Conservation (phyloP, 257 asterid genomes). For the Capsicum chinense region DNA sequence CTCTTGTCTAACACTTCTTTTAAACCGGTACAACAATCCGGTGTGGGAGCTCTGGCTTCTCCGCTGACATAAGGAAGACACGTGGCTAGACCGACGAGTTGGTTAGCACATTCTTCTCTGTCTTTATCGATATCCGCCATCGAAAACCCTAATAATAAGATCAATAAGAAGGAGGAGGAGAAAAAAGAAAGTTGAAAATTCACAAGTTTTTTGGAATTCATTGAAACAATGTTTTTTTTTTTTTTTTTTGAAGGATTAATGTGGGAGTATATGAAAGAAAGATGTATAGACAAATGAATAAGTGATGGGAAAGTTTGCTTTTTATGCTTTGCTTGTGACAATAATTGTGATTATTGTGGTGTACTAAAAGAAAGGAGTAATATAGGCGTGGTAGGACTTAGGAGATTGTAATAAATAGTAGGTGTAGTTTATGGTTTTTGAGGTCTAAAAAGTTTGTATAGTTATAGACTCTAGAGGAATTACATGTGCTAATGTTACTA, state of each 20-base stretch:
- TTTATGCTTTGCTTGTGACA: conserved; percentile 22
- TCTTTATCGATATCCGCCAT: conserved; percentile 57
- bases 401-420: background rate
- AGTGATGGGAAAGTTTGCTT: conserved; percentile 11
- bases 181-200: conserved; percentile 17
- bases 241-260: background rate
- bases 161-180: background rate
- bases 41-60: conserved; percentile 56
- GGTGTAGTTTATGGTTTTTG: background rate
- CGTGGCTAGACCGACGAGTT: conserved; percentile 58
- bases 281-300: background rate
- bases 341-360: conserved; percentile 18
- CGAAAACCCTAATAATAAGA: conserved; percentile 33
- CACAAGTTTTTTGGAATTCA: conserved; percentile 38
- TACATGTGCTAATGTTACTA: background rate
- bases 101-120: conserved; percentile 56
- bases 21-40: conserved; percentile 71
- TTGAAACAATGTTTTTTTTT: conserved; percentile 7
- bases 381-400: background rate
- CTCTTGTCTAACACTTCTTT: conserved; percentile 50
- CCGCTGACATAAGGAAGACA: conserved; percentile 77
- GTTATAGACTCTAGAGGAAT: background rate
- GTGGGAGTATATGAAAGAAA: background rate
- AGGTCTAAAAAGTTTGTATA: background rate
- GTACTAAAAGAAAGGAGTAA: background rate